Base-by-base conservation (phyloP, 495 filamentous ascomycete species). In the Poronia punctata region DNA sequence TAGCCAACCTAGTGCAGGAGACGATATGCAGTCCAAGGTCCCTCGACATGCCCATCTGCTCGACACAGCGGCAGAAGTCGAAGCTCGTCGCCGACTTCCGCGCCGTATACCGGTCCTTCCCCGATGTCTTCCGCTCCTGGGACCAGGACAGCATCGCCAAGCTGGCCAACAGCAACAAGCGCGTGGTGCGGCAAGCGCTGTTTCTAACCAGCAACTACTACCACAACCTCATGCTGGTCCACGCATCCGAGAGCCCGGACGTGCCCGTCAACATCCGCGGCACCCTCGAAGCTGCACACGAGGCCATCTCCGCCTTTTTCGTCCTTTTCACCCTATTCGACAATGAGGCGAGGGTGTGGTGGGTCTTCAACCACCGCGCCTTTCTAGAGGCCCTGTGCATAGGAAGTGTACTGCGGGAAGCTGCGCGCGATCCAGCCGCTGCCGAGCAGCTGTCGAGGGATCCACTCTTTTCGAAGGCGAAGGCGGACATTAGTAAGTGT, bases 361-460 rank as follows among this genome's bases (percentile, higher is more conserved):
- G 82, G 81, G 79, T 84, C 5, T 85, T 85, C 52, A 78, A 81
- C 52, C 82, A 85, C 54, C 60, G 82, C 10, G 81, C 80, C 0
- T 86, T 86, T 53, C 60, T 83, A 30, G 80, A 84, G 56, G 79
- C 78, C 16, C 58, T 82, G 52, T 69, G 75, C 48, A 66, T 69
- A 22, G 67, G 66, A 10, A 61, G 60, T 36, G 65, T 73, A 24
- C 34, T 73, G 42, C 52, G 59, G 12, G 68, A 72, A 48, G 54
- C 61, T 26, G 43, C 55, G 38, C 48, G 50, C 16, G 64, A 64
- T 40, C 49, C 50, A 1, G 49, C 53, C 0, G 60, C 54, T 0
- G 56, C 47, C 20, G 60, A 66, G 23, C 49, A 48, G 0, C 38
- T 71, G 29, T 40, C 44, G 5, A 64, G 67, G 39, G 76, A 79